Evolutionary conservation across 192 early-diverging fungal species (phyloP).

Genomic region (Coemansia sp.): DNA sequence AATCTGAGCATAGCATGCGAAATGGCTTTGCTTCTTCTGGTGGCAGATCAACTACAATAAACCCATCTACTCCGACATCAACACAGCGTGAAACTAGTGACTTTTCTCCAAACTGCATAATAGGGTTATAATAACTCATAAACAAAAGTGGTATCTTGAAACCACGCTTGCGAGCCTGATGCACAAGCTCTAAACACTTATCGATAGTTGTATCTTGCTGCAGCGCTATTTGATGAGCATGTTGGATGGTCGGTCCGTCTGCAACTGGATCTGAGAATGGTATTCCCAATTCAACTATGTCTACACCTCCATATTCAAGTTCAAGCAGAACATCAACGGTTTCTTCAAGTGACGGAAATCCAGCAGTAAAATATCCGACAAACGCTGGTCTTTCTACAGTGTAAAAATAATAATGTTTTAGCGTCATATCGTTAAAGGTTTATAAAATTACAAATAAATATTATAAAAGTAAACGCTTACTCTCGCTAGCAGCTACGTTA

Average conservation of each 20-base stretch:
- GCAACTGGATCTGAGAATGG: constrained; percentile 98
- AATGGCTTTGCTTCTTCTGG: constrained; percentile 92
- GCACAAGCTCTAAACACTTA: constrained; percentile 76
- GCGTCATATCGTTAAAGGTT: too few relatives aligned
- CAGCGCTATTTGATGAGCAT: constrained; percentile 75
- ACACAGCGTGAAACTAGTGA: constrained; percentile 79
- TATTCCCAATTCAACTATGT: constrained; percentile 96
- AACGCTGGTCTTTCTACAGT: constrained; percentile 77
- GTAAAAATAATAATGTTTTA: too few relatives aligned
- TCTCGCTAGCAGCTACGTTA: too few relatives aligned
- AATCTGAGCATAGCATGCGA: constrained; percentile 66
- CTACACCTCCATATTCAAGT: constrained; percentile 86
- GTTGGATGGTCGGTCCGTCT: constrained; percentile 96
- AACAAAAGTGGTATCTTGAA: constrained; percentile 88
- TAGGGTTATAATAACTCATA: constrained; percentile 99
- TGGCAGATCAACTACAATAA: constrained; percentile 95
- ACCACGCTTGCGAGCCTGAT: constrained; percentile 74
- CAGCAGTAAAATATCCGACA: constrained; percentile 91
- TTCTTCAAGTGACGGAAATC: constrained; percentile 74
- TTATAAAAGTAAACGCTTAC: too few relatives aligned
- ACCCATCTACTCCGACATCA: constrained; percentile 86
- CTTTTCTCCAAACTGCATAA: constrained; percentile 92
- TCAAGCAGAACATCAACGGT: constrained; percentile 83
- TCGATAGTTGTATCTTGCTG: constrained; percentile 73
- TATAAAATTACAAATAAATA: too few relatives aligned